A percentile compares a stretch with the other conserved stretches of the same genome.
Conservation (phyloP, 2,329 filamentous ascomycete genomes). For the Fusarium sp. region DNA sequence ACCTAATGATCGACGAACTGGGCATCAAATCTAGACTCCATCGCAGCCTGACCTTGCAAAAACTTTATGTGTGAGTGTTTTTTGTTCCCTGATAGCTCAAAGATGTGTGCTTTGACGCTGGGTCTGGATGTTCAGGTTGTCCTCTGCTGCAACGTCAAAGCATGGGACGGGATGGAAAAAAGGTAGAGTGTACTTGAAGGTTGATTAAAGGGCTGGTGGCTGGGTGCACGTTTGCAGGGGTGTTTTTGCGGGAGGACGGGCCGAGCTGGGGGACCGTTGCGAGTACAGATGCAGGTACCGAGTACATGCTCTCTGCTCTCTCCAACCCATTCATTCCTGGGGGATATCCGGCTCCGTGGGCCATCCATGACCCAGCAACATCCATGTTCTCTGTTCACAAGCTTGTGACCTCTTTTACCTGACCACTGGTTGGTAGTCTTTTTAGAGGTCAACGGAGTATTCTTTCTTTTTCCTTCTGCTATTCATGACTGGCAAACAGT, state of each 20-base stretch:
- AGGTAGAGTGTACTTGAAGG: constrained; percentile 27
- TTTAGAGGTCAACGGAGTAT: neutral
- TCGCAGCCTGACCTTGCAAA: constrained; percentile 2
- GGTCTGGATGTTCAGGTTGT: neutral
- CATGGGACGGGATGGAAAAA: constrained; percentile 12
- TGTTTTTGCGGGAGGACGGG: constrained; percentile 8
- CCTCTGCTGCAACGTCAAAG: constrained; percentile 22
- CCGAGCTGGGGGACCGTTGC: constrained; percentile 26
- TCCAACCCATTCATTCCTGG: neutral
- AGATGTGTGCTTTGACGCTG: constrained; percentile 21
- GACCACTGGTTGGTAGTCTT: neutral
- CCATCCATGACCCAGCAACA: constrained; percentile 11
- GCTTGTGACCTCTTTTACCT: neutral
- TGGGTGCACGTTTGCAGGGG: constrained; percentile 1
- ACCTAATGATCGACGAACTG: constrained; percentile 33
- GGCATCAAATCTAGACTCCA: constrained; percentile 28
- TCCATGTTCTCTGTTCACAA: constrained; percentile 3
- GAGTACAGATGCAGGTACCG: constrained; percentile 24
- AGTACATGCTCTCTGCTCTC: constrained; percentile 11
- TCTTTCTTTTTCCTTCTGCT: neutral
- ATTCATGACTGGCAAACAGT: constrained; percentile 21
- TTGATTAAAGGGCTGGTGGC: constrained; percentile 27
- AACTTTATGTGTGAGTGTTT: constrained; percentile 3
- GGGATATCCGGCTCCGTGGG: constrained; percentile 17
- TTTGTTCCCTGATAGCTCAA: neutral